Percentiles rank a stretch among this genome's conserved stretches.
Conservation (phyloP, 2,329 filamentous ascomycete genomes). For the Exophiala sp. region DNA sequence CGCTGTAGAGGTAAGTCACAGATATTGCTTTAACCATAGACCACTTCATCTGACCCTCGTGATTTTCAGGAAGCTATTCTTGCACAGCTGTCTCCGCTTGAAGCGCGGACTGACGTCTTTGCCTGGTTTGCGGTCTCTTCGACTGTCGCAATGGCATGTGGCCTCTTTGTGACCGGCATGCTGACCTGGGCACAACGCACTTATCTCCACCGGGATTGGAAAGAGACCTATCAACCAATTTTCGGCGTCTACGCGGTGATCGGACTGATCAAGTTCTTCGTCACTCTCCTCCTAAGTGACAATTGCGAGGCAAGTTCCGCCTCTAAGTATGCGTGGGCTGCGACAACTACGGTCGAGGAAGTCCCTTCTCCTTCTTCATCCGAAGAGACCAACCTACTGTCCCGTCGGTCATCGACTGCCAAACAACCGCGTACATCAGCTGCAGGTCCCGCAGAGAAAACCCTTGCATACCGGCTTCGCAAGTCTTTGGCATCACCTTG, state of each 20-base stretch:
- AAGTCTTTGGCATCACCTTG: constrained; percentile 23
- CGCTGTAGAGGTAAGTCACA: constrained; percentile 59
- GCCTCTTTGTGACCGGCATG: constrained; percentile 45
- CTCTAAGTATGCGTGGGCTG: constrained; percentile 8
- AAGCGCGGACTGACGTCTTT: constrained; percentile 59
- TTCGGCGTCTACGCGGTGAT: constrained; percentile 13
- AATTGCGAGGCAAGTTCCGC: constrained; percentile 11
- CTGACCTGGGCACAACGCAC: constrained; percentile 36
- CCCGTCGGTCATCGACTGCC: constrained; percentile 3
- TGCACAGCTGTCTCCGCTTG: constrained; percentile 56
- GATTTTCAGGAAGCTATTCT: constrained; percentile 40
- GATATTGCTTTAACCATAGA: background rate
- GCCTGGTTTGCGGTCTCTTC: constrained; percentile 59
- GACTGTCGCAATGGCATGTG: constrained; percentile 59
- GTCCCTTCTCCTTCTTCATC: constrained; percentile 17
- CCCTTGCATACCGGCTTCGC: constrained; percentile 4
- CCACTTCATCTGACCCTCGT: background rate
- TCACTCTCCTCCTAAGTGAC: constrained; percentile 9
- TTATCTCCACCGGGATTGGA: constrained; percentile 29
- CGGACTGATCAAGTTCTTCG: constrained; percentile 6
- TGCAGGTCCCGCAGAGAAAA: constrained; percentile 2
- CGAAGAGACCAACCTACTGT: constrained; percentile 16
- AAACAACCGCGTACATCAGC: constrained; percentile 10
- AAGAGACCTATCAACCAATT: constrained; percentile 11
- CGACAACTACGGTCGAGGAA: constrained; percentile 15